Conservation (phyloP, 345 rosid genomes). For the Gynandropsis gynandra region DNA sequence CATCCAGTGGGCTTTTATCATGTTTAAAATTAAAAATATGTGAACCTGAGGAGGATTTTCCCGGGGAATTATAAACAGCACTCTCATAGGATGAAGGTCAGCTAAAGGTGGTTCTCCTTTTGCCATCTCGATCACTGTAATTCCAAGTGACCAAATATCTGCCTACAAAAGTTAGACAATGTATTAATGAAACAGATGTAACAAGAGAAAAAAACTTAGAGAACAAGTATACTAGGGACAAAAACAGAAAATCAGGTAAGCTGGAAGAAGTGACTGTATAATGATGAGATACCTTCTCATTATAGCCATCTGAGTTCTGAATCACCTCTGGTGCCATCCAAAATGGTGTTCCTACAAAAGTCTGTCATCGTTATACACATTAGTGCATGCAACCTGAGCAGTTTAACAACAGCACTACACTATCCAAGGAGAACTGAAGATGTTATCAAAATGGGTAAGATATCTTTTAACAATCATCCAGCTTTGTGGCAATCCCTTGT, state of each 20-base stretch:
- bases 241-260: conserved; percentile 17
- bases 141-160: conserved; percentile 98
- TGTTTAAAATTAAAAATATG: conserved; percentile 20
- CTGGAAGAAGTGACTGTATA: conserved; percentile 1
- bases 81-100: conserved; percentile 99
- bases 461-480: conserved; percentile 8
- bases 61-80: conserved; percentile 96
- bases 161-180: conserved; percentile 55
- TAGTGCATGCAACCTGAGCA: conserved; percentile 24
- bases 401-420: conserved; percentile 19
- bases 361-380: conserved; percentile 55
- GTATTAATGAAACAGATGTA: conserved; percentile 5
- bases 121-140: conserved; percentile 99
- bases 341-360: conserved; percentile 99
- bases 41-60: conserved; percentile 99
- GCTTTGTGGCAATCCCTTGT: conserved; percentile 1
- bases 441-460: conserved; percentile 3
- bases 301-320: conserved; percentile 96
- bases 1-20: conserved; percentile 22
- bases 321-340: conserved; percentile 99
- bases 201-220: conserved; percentile 10
- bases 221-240: conserved; percentile 12
- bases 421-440: conserved; percentile 2
- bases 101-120: conserved; percentile 99
- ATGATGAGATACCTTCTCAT: conserved; percentile 66